These are phyloP conservation scores for Colletotrichum salicis DNA, from an alignment of 2,329 filamentous ascomycete species.

Conservation along the genomic window DNA sequence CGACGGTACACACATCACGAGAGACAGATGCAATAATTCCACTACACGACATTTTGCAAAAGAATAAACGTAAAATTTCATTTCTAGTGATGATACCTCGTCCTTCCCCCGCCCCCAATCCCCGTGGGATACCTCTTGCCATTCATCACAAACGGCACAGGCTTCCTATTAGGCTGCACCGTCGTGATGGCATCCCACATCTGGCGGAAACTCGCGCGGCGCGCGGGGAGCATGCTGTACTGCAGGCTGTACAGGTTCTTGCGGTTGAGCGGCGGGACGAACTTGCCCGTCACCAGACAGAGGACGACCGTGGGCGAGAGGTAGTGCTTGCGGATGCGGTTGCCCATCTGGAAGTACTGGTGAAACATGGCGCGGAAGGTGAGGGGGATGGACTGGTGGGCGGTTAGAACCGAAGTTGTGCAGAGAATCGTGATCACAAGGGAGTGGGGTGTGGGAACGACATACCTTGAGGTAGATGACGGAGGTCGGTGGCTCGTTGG, in stretches of 20 bases:
- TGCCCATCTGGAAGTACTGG: constrained; percentile 94
- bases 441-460: not conserved
- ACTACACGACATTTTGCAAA: too few relatives aligned
- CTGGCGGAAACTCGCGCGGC: constrained; percentile 81
- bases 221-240: constrained; percentile 95
- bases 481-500: constrained; percentile 72
- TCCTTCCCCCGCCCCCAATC: constrained; percentile 28
- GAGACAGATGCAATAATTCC: too few relatives aligned
- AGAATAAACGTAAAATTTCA: constrained; percentile 15
- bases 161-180: constrained; percentile 57
- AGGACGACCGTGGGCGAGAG: constrained; percentile 88
- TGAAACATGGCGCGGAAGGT: constrained; percentile 95
- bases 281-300: constrained; percentile 88
- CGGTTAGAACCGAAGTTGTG: constrained; percentile 11
- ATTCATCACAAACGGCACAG: constrained; percentile 49
- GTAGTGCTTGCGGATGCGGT: constrained; percentile 94
- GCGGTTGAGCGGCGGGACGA: constrained; percentile 93
- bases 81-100: constrained; percentile 38
- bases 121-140: constrained; percentile 39
- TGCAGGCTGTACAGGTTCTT: constrained; percentile 96
- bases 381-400: constrained; percentile 80
- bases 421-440: not conserved
- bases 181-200: constrained; percentile 81
- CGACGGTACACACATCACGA: too few relatives aligned
- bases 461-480: constrained; percentile 86